Evolutionary conservation across 2,329 filamentous ascomycete genomes (phyloP).

Genomic region (Xylariales sp.): DNA sequence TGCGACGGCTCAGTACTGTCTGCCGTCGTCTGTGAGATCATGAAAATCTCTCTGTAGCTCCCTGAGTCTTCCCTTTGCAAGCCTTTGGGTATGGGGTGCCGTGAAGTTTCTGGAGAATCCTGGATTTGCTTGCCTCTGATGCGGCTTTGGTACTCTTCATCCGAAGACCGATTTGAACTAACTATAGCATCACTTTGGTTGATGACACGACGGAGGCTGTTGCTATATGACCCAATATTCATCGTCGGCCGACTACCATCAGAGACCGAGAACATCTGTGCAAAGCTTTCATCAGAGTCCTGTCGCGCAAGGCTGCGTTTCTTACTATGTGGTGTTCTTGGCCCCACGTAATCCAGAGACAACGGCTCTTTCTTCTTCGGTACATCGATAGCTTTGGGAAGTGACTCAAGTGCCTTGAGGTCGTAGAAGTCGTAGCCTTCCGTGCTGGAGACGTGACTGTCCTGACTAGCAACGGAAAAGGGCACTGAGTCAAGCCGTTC

Average conservation of each 20-base stretch:
- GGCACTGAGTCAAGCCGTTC: constrained; percentile 46
- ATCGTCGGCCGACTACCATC: constrained; percentile 39
- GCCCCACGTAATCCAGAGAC: constrained; percentile 29
- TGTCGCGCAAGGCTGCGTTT: constrained; percentile 35
- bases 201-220: not conserved
- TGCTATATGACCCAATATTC: constrained; percentile 29
- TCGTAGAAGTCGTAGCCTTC: constrained; percentile 66
- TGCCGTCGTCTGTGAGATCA: constrained; percentile 25
- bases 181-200: not conserved
- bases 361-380: constrained; percentile 37
- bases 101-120: constrained; percentile 19
- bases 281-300: constrained; percentile 55
- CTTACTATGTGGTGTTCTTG: constrained; percentile 25
- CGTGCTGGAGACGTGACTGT: constrained; percentile 47
- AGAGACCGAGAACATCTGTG: constrained; percentile 55
- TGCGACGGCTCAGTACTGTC: constrained; percentile 21
- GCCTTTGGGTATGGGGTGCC: constrained; percentile 13
- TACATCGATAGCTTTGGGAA: constrained; percentile 49
- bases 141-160: constrained; percentile 40
- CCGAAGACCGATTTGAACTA: constrained; percentile 14
- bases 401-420: constrained; percentile 39
- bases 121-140: constrained; percentile 38
- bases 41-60: constrained; percentile 22
- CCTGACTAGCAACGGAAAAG: constrained; percentile 46
- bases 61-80: constrained; percentile 21